Evolutionary conservation across 331 rosid species (phyloP).

Genomic region (Quercus lobata): DNA sequence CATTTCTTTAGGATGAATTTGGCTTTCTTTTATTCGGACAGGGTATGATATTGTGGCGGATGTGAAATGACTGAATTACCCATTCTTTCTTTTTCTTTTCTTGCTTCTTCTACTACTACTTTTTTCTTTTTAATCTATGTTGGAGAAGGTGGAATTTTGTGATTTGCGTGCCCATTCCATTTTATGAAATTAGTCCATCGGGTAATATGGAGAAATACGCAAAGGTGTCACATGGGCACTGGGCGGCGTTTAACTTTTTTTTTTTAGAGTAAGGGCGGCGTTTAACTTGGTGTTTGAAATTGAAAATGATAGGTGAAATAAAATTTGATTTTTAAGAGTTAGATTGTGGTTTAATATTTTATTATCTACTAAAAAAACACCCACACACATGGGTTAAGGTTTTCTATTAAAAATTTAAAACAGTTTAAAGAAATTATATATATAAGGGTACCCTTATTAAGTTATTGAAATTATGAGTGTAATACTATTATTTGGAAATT

Average conservation of each 20-base stretch:
- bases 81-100: neutral
- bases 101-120: neutral
- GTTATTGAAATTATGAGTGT: no score
- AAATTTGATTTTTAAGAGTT: neutral
- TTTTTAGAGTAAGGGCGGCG: no score
- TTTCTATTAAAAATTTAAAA: no score
- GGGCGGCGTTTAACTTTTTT: neutral
- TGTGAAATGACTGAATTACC: neutral
- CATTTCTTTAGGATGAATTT: conserved; percentile 11
- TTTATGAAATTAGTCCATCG: neutral
- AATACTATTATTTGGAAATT: no score
- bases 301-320: no score
- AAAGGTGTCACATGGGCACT: neutral
- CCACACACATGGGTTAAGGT: no score
- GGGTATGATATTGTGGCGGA: neutral
- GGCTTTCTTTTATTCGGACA: conserved; percentile 4
- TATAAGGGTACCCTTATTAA: no score
- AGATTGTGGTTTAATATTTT: no score
- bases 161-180: neutral
- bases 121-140: neutral
- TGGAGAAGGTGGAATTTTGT: neutral
- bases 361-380: no score
- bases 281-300: neutral
- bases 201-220: neutral
- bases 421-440: no score